Evolutionary conservation across 2,329 filamentous ascomycete genomes (phyloP).

Genomic region (Alternaria atra): DNA sequence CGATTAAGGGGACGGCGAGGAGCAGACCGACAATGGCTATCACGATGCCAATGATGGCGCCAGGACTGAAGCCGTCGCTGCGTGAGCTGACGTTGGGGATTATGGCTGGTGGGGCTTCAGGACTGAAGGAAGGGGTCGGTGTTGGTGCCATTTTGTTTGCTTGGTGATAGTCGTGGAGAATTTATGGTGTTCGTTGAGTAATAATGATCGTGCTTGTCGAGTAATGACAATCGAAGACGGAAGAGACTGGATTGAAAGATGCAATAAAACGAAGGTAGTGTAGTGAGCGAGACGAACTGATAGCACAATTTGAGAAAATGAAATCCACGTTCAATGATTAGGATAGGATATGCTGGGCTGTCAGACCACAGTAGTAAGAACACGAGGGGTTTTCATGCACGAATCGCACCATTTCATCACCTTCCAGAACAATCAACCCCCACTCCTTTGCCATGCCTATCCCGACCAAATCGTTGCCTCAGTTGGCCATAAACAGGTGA

Average conservation of each 20-base stretch:
- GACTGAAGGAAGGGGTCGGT: conserved; percentile 2
- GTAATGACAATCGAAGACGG: background rate
- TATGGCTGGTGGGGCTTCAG: conserved; percentile 24
- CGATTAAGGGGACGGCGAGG: conserved; percentile 30
- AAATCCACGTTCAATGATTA: background rate
- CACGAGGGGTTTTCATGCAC: conserved; percentile 7
- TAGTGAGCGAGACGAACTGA: background rate
- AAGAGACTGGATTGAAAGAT: background rate
- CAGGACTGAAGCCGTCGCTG: conserved; percentile 28
- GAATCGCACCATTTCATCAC: background rate
- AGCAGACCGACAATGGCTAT: conserved; percentile 27
- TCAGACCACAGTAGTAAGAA: conserved; percentile 3
- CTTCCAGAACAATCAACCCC: conserved; percentile 4
- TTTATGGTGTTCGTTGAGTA: background rate
- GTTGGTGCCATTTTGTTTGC: conserved; percentile 4
- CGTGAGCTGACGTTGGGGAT: background rate
- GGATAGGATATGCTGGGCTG: conserved; percentile 13
- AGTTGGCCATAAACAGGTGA: conserved; percentile 1
- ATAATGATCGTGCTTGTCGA: background rate
- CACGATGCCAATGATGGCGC: conserved; percentile 37
- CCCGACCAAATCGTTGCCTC: background rate
- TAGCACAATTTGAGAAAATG: background rate
- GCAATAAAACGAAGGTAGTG: background rate
- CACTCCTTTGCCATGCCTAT: background rate
- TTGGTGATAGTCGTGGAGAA: background rate